phyloP scores from a whole-genome alignment of 805 yeast species.

The Barnettozyma sp. region DNA sequence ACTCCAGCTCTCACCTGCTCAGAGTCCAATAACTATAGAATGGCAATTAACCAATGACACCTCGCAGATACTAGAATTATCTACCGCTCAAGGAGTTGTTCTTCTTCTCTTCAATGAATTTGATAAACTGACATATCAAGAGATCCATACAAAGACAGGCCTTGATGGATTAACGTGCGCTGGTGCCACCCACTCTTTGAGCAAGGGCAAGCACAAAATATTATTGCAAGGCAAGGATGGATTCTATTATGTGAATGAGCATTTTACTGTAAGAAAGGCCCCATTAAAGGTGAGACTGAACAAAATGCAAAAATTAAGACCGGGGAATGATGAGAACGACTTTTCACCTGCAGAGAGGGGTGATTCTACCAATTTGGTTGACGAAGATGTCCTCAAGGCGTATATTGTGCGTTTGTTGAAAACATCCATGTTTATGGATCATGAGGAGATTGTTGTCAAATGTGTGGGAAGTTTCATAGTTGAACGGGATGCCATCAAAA shows the following conservation, averaged over 20 bases:
- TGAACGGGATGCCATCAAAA: conserved; percentile 10
- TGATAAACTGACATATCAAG: conserved; percentile 11
- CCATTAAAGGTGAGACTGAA: not conserved
- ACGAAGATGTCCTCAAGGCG: conserved; percentile 15
- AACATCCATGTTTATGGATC: conserved; percentile 7
- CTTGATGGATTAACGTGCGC: conserved; percentile 15
- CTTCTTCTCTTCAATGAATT: conserved; percentile 17
- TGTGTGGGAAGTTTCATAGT: conserved; percentile 8
- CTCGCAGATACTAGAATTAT: conserved; percentile 17
- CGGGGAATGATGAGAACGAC: not conserved
- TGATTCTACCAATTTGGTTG: conserved; percentile 4
- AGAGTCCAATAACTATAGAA: conserved; percentile 18
- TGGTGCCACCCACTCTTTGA: conserved; percentile 20
- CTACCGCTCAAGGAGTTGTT: conserved; percentile 17
- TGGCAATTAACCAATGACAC: conserved; percentile 13
- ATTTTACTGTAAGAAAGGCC: conserved; percentile 3
- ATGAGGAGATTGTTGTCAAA: conserved; percentile 12
- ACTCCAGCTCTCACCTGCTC: conserved; percentile 18
- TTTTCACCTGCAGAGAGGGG: conserved; percentile 1
- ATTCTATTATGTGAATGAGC: conserved; percentile 14
- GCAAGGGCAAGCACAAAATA: conserved; percentile 18
- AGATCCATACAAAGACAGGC: conserved; percentile 10
- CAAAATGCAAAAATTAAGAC: conserved; percentile 1
- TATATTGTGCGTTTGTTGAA: conserved; percentile 20
- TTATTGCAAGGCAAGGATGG: conserved; percentile 11